Percentiles rank a stretch among this genome's conserved stretches.
Conservation (phyloP, 2,329 filamentous ascomycete genomes). For the Microcera coccophila region DNA sequence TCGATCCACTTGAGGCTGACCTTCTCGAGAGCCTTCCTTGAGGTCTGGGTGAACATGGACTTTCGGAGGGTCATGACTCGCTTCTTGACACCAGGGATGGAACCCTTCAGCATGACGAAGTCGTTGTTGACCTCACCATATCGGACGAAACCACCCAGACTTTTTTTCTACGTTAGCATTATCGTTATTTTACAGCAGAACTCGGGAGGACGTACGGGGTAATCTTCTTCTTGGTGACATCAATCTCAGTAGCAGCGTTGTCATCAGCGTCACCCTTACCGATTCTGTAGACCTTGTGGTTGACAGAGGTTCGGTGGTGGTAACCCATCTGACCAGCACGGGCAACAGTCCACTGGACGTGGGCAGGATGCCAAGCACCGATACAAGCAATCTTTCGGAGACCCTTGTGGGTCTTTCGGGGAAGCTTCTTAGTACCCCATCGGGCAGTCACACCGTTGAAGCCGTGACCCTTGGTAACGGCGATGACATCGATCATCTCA, state of each 20-base stretch:
- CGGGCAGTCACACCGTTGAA: slow-evolving; percentile 95
- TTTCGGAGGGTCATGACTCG: slow-evolving; percentile 97
- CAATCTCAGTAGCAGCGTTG: slow-evolving; percentile 91
- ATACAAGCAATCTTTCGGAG: slow-evolving; percentile 99
- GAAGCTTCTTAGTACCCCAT: slow-evolving; percentile 99
- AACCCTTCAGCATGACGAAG: slow-evolving; percentile 97
- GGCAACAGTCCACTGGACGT: slow-evolving; percentile 99
- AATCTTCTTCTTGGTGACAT: slow-evolving; percentile 99
- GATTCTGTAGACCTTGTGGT: slow-evolving; percentile 99
- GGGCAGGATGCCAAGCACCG: slow-evolving; percentile 99
- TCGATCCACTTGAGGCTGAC: slow-evolving; percentile 99
- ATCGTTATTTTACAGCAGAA: neutral
- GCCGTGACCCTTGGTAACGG: slow-evolving; percentile 99
- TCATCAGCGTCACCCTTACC: slow-evolving; percentile 87
- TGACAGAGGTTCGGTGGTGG: slow-evolving; percentile 99
- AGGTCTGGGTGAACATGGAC: slow-evolving; percentile 97
- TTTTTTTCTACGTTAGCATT: slow-evolving; percentile 38
- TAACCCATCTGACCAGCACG: slow-evolving; percentile 99
- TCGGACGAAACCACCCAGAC: slow-evolving; percentile 97
- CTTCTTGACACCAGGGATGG: slow-evolving; percentile 98
- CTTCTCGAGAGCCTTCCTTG: slow-evolving; percentile 95
- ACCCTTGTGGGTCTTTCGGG: slow-evolving; percentile 99
- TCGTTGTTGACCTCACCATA: slow-evolving; percentile 99
- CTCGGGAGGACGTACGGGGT: slow-evolving; percentile 75
- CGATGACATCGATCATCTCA: slow-evolving; percentile 99